A percentile compares a stretch with the other conserved stretches of the same genome.
phyloP scores from a whole-genome alignment of 495 filamentous ascomycete species.

The Coniosporium apollinis region DNA sequence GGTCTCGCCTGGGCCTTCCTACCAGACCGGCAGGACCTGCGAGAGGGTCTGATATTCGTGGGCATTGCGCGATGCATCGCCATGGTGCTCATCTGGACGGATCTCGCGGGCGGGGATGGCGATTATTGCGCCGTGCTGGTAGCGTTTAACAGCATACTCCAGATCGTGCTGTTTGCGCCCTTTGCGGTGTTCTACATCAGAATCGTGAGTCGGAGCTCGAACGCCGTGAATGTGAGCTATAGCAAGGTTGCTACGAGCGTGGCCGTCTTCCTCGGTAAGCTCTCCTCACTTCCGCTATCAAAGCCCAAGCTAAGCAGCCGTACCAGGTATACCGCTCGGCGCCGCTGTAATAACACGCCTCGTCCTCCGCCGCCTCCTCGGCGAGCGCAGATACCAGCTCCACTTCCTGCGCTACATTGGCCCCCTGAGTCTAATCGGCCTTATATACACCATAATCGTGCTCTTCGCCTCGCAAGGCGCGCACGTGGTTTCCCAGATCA shows the following conservation, averaged over 20 bases:
- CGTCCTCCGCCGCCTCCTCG: constrained; percentile 11
- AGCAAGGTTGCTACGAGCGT: constrained; percentile 20
- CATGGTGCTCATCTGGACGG: constrained; percentile 26
- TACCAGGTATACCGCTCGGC: constrained; percentile 22
- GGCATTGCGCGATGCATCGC: constrained; percentile 25
- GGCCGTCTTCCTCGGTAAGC: constrained; percentile 22
- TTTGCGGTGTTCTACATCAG: constrained; percentile 23
- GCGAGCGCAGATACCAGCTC: constrained; percentile 18
- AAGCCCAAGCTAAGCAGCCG: no score
- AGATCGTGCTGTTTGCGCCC: constrained; percentile 25
- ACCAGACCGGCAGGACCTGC: constrained; percentile 21
- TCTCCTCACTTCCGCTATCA: no score
- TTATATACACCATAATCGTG: constrained; percentile 25
- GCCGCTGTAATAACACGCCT: constrained; percentile 21
- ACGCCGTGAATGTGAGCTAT: constrained; percentile 13
- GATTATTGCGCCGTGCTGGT: constrained; percentile 26
- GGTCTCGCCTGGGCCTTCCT: constrained; percentile 26
- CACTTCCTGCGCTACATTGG: constrained; percentile 21
- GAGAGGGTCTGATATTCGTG: constrained; percentile 25
- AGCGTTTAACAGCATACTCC: constrained; percentile 23
- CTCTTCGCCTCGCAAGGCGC: constrained; percentile 21
- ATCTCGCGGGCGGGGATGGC: constrained; percentile 21
- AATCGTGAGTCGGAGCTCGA: constrained; percentile 16
- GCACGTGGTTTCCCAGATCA: constrained; percentile 24
- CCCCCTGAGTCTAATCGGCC: constrained; percentile 21